phyloP scores from a whole-genome alignment of 2,329 filamentous ascomycete genomes.

The Lasiodiplodia citricola region DNA sequence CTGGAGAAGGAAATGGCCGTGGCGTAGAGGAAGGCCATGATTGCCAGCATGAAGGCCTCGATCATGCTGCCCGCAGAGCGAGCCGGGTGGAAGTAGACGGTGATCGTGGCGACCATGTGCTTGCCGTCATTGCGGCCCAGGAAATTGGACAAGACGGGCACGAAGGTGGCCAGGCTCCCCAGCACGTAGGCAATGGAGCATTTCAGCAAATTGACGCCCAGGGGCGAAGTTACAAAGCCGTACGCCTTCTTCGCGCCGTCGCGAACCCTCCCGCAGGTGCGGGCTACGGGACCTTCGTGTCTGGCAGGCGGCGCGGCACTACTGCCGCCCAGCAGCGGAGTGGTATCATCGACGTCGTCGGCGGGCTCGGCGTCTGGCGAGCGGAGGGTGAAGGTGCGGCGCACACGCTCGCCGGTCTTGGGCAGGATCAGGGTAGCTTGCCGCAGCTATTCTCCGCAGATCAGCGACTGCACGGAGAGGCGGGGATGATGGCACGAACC shows the following conservation, averaged over 20 bases:
- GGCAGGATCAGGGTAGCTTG: constrained; percentile 89
- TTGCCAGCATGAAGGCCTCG: constrained; percentile 74
- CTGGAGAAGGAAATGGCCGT: constrained; percentile 77
- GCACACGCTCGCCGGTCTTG: constrained; percentile 81
- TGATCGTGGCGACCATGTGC: constrained; percentile 90
- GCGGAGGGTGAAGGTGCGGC: constrained; percentile 78
- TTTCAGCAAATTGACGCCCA: constrained; percentile 82
- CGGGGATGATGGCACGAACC: constrained; percentile 35
- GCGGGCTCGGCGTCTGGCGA: constrained; percentile 65
- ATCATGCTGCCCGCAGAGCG: constrained; percentile 73
- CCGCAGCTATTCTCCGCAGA: constrained; percentile 61
- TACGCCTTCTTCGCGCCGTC: constrained; percentile 51
- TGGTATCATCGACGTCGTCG: constrained; percentile 67
- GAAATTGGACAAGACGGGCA: constrained; percentile 71
- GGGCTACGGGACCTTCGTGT: constrained; percentile 38
- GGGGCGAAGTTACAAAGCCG: constrained; percentile 71
- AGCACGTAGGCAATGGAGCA: constrained; percentile 89
- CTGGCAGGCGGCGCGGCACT: constrained; percentile 33
- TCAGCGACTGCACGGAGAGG: constrained; percentile 11
- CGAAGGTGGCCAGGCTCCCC: constrained; percentile 85
- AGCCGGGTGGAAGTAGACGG: constrained; percentile 93
- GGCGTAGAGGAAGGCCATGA: constrained; percentile 79
- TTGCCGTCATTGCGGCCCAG: constrained; percentile 88
- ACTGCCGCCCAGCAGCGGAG: constrained; percentile 43
- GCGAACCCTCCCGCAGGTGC: constrained; percentile 44